Evolutionary conservation across 495 filamentous ascomycete species (phyloP).

Genomic region (Tuber calosporum): DNA sequence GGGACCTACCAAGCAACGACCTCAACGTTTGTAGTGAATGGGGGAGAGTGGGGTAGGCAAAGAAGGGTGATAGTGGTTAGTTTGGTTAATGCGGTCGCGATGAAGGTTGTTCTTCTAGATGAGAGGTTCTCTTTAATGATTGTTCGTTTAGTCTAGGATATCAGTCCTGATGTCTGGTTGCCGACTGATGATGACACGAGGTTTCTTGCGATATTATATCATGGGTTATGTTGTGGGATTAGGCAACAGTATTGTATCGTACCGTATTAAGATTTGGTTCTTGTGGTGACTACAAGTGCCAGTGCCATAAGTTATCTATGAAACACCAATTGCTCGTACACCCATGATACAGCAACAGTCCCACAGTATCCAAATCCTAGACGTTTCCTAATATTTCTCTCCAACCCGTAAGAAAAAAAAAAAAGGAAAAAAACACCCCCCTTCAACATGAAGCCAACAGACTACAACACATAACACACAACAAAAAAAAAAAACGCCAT

Average conservation of each 20-base stretch:
- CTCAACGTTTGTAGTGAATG: not conserved
- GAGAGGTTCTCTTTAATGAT: not conserved
- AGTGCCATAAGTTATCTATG: not conserved
- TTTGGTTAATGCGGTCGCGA: not conserved
- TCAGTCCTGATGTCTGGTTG: not conserved
- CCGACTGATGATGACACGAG: not conserved
- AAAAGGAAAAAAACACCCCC: not conserved
- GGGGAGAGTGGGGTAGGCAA: not conserved
- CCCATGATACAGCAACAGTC: not conserved
- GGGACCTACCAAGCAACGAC: not conserved
- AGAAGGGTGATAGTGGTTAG: not conserved
- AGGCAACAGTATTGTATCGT: not conserved
- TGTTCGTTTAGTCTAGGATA: not conserved
- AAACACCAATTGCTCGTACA: not conserved
- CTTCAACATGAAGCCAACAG: not conserved
- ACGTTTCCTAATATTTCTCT: not conserved
- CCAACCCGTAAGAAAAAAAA: not conserved
- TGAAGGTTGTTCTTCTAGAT: not conserved
- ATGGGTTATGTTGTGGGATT: not conserved
- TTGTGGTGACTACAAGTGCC: not conserved
- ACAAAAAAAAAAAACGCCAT: not conserved
- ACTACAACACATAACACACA: not conserved
- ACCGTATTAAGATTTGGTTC: not conserved
- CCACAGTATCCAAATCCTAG: not conserved
- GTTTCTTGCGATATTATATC: not conserved